Evolutionary conservation across 1,284 basidiomycete genomes (phyloP), one percentile per base, ranked within the genome.

Genomic region (Cutaneotrichosporon cyanovorans): DNA sequence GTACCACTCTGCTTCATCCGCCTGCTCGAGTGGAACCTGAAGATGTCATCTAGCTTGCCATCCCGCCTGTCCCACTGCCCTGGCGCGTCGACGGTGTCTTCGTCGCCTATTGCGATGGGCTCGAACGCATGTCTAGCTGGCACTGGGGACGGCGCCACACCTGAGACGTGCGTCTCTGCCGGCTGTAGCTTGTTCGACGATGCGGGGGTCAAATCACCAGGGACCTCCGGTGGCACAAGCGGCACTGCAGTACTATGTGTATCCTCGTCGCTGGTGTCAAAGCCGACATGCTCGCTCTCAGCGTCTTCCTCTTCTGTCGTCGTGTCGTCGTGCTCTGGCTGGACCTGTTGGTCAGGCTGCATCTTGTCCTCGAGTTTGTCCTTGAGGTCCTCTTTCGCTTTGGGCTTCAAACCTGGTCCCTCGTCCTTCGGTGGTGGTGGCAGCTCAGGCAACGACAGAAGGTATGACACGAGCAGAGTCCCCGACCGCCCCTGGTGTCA

Each of bases 391-490:
- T 46, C 33, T 1, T 11, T 32, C 32, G n/a, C 31, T 16, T 22
- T 34, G 18, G 14, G 16, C 11, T 40, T 38, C 7, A 35, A 15
- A 10, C 23, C 31, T 10, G 32, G 25, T 5, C 31, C 45, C 3
- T 21, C 31, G 10, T 35, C 45, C 32, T 69, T 67, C 0, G 79
- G 79, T 14, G 78, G 73, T 5, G 68, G 71, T 3, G 78, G 77
- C 3, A 66, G 58, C 42, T 72, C 66, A 31, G 78, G 74, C 3
- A 79, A 71, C 0, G 83, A 77, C n/a, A 88, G 77, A 2, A 88
- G 75, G 65, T 87, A 87, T 7, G 84, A 74, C 62, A 85, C 87
- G 0, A 85, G 83, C 57, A 88, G 77, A 0, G 84, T 88, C 6
- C 87, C 87, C 0, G 85, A 87, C 40, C 86, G 76, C 14, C 86